These are phyloP conservation scores for Rhodotorula toruloides DNA, from an alignment of 768 basidiomycete species.

Conservation along the genomic window DNA sequence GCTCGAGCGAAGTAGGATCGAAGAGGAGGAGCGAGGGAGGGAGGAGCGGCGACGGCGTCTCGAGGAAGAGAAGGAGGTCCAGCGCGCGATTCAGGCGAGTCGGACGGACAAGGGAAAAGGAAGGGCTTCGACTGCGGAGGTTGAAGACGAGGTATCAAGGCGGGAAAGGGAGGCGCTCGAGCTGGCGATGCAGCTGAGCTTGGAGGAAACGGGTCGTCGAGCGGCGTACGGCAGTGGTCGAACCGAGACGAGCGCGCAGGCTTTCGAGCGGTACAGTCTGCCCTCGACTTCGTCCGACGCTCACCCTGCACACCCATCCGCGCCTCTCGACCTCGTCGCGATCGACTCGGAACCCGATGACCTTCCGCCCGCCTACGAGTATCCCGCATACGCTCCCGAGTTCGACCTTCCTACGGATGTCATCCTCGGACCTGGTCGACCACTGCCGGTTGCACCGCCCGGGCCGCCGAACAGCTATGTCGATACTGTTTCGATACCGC, in stretches of 20 bases:
- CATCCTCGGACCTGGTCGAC: slow-evolving; percentile 3
- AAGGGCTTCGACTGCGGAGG: neutral
- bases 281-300: neutral
- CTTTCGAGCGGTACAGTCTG: neutral
- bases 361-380: slow-evolving; percentile 15
- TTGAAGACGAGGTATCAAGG: neutral
- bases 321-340: neutral
- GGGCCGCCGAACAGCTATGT: neutral
- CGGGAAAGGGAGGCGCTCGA: slow-evolving; percentile 21
- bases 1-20: slow-evolving; percentile 4
- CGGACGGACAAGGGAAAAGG: neutral
- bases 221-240: neutral
- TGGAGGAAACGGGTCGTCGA: neutral
- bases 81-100: slow-evolving; percentile 2
- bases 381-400: neutral
- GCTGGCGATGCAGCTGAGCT: slow-evolving; percentile 10
- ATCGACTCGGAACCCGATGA: neutral
- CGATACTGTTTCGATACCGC: neutral
- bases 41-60: no score
- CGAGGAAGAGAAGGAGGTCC: slow-evolving; percentile 19
- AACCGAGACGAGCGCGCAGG: slow-evolving; percentile 4
- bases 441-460: neutral
- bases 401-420: slow-evolving; percentile 1
- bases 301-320: neutral
- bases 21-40: neutral